Evolutionary conservation across 2,329 filamentous ascomycete species (phyloP).

Genomic region (Pseudogymnoascus sp.): DNA sequence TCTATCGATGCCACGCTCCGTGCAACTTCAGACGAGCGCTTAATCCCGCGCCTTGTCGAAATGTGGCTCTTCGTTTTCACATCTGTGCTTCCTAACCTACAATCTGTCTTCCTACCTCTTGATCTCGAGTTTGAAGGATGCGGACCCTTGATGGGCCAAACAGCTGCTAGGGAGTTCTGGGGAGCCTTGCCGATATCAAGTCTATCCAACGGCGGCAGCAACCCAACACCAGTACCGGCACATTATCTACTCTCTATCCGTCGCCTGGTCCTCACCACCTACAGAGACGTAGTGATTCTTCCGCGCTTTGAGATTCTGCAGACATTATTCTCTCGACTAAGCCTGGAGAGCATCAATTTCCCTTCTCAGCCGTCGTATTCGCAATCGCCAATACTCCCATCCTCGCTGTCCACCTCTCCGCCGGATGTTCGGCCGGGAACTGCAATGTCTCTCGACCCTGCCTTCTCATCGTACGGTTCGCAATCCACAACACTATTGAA

Average conservation of each 20-base stretch:
- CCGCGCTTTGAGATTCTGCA: constrained; percentile 84
- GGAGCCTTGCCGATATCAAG: constrained; percentile 52
- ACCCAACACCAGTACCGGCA: constrained; percentile 33
- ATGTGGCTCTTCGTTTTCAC: constrained; percentile 93
- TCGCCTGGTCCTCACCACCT: constrained; percentile 79
- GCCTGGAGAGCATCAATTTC: constrained; percentile 62
- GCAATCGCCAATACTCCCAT: constrained; percentile 38
- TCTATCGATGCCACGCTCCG: constrained; percentile 78
- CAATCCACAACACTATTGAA: constrained; percentile 71
- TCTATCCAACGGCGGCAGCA: constrained; percentile 35
- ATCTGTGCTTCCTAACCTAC: constrained; percentile 82
- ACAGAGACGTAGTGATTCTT: constrained; percentile 81
- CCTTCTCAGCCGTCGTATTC: constrained; percentile 32
- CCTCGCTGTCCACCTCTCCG: constrained; percentile 38
- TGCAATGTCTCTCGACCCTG: constrained; percentile 66
- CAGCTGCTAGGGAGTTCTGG: constrained; percentile 88
- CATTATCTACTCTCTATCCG: constrained; percentile 68
- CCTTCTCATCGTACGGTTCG: constrained; percentile 70
- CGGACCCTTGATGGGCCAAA: constrained; percentile 67
- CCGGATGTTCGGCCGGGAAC: constrained; percentile 59
- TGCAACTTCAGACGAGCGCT: constrained; percentile 70
- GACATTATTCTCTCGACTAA: constrained; percentile 81
- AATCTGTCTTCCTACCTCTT: constrained; percentile 87
- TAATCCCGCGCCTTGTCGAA: constrained; percentile 86
- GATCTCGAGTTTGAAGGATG: constrained; percentile 88